phyloP scores from a whole-genome alignment of 140 eudicot genomes.

The Bidens hawaiensis region DNA sequence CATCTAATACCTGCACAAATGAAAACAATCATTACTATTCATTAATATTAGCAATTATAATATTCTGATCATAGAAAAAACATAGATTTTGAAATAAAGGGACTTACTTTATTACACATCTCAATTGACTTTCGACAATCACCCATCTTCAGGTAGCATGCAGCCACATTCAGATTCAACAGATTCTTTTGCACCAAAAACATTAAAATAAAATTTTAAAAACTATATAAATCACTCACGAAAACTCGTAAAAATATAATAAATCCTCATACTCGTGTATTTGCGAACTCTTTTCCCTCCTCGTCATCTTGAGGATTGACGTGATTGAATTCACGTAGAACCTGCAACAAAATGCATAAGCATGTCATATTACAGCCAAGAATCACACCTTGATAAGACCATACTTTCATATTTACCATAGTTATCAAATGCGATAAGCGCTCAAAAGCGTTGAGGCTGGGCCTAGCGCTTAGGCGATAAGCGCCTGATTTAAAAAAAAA shows the following conservation, averaged over 20 bases:
- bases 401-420: not conserved
- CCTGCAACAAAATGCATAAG: slow-evolving; percentile 38
- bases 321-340: slow-evolving; percentile 95
- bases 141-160: slow-evolving; percentile 92
- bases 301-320: slow-evolving; percentile 97
- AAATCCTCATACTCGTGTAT: slow-evolving; percentile 60
- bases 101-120: slow-evolving; percentile 73
- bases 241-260: slow-evolving; percentile 1
- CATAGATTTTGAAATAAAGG: not conserved
- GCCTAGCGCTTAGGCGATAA: too few species aligned
- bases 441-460: too few species aligned
- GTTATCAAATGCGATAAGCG: too few species aligned
- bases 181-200: slow-evolving; percentile 52
- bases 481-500: too few species aligned
- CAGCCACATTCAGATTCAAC: slow-evolving; percentile 94
- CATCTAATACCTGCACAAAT: slow-evolving; percentile 69
- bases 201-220: not conserved
- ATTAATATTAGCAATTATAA: not conserved
- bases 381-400: not conserved
- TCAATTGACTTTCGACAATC: slow-evolving; percentile 83
- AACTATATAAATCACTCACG: not conserved
- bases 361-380: slow-evolving; percentile 9
- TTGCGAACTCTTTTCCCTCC: slow-evolving; percentile 87
- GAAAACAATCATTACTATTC: not conserved
- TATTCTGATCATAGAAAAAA: not conserved